Percentiles rank a stretch among this genome's conserved stretches.
Conservation (phyloP, 176 grass and related monocot genomes). For the Leersia perrieri region DNA sequence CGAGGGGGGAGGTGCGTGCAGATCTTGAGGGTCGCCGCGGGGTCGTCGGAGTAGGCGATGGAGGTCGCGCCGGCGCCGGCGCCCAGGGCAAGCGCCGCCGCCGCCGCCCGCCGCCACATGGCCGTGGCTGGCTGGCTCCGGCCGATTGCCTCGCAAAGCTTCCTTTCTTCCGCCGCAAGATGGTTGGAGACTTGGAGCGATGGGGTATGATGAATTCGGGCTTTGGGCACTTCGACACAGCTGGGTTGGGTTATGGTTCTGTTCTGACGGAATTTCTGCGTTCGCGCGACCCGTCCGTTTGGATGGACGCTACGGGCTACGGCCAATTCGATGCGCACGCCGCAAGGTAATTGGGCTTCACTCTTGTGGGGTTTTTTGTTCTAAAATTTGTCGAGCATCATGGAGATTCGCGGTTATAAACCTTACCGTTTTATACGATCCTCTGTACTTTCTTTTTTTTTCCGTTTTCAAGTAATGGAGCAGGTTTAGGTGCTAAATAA, state of each 20-base stretch:
- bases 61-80: conserved; percentile 38
- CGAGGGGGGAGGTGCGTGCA: conserved; percentile 70
- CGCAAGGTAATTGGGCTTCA: too few species aligned
- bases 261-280: background rate
- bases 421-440: too few species aligned
- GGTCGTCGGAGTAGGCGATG: conserved; percentile 57
- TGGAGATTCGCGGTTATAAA: background rate
- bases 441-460: too few species aligned
- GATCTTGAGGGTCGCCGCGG: conserved; percentile 58
- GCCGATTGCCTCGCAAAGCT: background rate
- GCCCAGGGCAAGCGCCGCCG: conserved; percentile 47
- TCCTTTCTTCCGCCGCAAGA: conserved; percentile 47
- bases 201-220: background rate
- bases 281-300: conserved; percentile 40
- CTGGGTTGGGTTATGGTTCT: background rate
- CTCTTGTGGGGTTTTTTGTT: background rate
- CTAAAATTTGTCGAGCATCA: background rate
- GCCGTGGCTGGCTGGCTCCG: conserved; percentile 11
- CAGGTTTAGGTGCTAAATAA: too few species aligned
- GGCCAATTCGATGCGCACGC: background rate
- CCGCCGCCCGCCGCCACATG: conserved; percentile 55
- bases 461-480: too few species aligned
- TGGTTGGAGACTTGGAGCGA: conserved; percentile 11
- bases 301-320: background rate
- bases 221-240: background rate